These are phyloP conservation scores for Microdochium paspali DNA, from an alignment of 2,329 filamentous ascomycete genomes.

Conservation along the genomic window DNA sequence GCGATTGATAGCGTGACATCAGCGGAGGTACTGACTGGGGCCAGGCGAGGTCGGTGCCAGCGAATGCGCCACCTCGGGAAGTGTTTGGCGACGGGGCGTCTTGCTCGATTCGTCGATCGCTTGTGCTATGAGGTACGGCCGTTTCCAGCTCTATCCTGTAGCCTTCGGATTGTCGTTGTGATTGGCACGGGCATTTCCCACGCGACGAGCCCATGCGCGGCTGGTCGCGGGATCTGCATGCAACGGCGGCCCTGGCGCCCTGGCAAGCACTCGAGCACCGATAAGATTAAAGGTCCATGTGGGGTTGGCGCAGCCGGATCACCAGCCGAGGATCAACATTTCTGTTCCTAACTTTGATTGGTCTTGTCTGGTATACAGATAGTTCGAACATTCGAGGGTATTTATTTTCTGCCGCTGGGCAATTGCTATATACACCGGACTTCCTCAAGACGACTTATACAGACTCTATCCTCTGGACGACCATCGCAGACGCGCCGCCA, in stretches of 20 bases:
- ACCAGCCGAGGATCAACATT: no score
- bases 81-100: not conserved
- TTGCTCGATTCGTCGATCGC: no score
- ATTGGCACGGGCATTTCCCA: not conserved
- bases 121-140: no score
- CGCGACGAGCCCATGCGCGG: not conserved
- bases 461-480: conserved; percentile 72
- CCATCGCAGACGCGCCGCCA: conserved; percentile 81
- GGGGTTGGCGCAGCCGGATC: no score
- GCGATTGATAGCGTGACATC: conserved; percentile 1
- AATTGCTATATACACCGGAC: not conserved
- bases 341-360: no score
- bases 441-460: conserved; percentile 25
- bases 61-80: not conserved
- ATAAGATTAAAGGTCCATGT: not conserved
- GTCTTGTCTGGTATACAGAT: no score
- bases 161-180: no score
- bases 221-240: not conserved
- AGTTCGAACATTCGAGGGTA: no score
- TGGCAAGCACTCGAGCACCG: no score
- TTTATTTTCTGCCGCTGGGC: not conserved
- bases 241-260: not conserved
- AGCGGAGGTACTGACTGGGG: not conserved
- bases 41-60: not conserved
- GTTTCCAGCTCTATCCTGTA: no score